Conservation (phyloP, 1,284 basidiomycete genomes). For the Lentinula novae-zelandiae region DNA sequence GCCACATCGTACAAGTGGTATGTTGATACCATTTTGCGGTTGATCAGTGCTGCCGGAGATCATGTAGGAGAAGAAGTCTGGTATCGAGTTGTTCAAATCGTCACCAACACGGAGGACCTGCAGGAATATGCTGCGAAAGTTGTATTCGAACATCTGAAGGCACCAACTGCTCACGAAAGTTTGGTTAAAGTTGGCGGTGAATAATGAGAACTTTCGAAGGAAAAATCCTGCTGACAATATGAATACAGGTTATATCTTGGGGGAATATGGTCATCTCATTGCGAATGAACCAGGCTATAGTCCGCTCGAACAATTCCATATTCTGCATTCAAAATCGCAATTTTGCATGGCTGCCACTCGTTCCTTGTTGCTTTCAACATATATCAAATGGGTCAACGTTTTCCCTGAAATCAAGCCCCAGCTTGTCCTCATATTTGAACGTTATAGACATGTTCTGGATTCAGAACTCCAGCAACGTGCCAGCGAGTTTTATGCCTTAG, state of each 20-base stretch:
- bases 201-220: constrained; percentile 14
- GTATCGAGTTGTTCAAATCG: constrained; percentile 98
- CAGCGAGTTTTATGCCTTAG: constrained; percentile 91
- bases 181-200: constrained; percentile 94
- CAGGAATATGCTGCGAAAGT: constrained; percentile 94
- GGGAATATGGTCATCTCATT: constrained; percentile 96
- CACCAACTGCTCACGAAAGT: constrained; percentile 92
- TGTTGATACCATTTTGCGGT: constrained; percentile 92
- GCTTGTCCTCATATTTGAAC: constrained; percentile 91
- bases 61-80: constrained; percentile 99
- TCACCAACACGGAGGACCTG: constrained; percentile 97
- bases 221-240: constrained; percentile 6
- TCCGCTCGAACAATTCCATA: constrained; percentile 93
- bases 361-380: constrained; percentile 91
- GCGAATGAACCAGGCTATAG: constrained; percentile 93
- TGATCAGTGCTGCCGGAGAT: constrained; percentile 95
- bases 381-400: constrained; percentile 99
- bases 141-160: constrained; percentile 88
- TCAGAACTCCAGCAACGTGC: constrained; percentile 97
- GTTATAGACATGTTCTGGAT: constrained; percentile 97
- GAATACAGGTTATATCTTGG: constrained; percentile 83
- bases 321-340: constrained; percentile 93
- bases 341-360: constrained; percentile 92
- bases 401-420: constrained; percentile 98
- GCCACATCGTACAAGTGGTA: constrained; percentile 96